Evolutionary conservation across 176 grass and related monocot genomes (phyloP).

Genomic region (Calamus simplicifolius): DNA sequence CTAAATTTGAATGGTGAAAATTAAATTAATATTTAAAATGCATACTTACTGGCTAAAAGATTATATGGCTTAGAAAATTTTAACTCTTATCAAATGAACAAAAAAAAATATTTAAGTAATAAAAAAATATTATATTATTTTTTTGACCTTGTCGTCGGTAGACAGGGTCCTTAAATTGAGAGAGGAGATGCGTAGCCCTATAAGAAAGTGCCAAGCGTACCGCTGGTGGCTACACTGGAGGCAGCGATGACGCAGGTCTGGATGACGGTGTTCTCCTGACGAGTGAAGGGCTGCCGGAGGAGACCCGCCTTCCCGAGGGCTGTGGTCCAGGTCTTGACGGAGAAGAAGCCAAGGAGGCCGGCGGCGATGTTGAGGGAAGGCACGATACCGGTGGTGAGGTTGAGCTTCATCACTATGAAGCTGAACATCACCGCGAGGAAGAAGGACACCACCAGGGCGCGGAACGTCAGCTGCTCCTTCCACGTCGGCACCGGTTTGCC

Average conservation of each 20-base stretch:
- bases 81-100: too few relatives aligned
- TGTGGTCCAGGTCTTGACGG: conserved; percentile 20
- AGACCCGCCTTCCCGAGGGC: conserved; percentile 13
- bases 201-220: background rate
- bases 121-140: too few relatives aligned
- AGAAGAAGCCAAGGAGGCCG: conserved; percentile 26
- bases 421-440: conserved; percentile 22
- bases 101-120: too few relatives aligned
- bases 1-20: too few relatives aligned
- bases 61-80: too few relatives aligned
- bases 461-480: too few relatives aligned
- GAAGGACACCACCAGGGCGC: conserved; percentile 3
- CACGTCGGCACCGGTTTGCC: too few relatives aligned
- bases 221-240: conserved; percentile 24
- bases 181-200: too few relatives aligned
- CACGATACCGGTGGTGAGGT: conserved; percentile 25
- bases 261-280: conserved; percentile 37
- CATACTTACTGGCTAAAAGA: too few relatives aligned
- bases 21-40: too few relatives aligned
- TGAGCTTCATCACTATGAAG: conserved; percentile 33
- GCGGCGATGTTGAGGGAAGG: conserved; percentile 30
- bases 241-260: conserved; percentile 30
- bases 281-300: conserved; percentile 23
- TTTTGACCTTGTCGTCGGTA: too few relatives aligned
- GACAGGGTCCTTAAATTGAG: too few relatives aligned